Percentiles rank a stretch among this genome's conserved stretches.
These are phyloP conservation scores for Alternaria gansuensis DNA, from an alignment of 2,329 filamentous ascomycete genomes.

Conservation along the genomic window DNA sequence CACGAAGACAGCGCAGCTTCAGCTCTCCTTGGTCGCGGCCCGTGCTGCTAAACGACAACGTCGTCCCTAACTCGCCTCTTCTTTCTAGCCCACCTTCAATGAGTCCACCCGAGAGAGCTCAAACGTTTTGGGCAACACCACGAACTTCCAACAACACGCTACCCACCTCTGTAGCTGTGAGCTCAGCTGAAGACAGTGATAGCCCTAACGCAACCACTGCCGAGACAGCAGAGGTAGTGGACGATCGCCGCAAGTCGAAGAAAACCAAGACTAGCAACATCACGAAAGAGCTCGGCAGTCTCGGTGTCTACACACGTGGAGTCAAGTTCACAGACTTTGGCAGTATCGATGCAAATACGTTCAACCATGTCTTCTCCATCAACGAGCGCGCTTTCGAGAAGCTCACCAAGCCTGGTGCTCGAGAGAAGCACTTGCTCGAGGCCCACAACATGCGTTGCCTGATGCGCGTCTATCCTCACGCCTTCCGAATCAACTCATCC, in stretches of 20 bases:
- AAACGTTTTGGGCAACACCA: constrained; percentile 59
- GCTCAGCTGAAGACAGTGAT: constrained; percentile 82
- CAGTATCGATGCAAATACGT: constrained; percentile 78
- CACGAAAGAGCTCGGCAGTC: constrained; percentile 78
- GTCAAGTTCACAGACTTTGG: constrained; percentile 88
- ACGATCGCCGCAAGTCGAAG: constrained; percentile 68
- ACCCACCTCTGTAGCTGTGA: constrained; percentile 62
- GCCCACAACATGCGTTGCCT: constrained; percentile 86
- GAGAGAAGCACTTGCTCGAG: constrained; percentile 79
- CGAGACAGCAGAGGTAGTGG: constrained; percentile 59
- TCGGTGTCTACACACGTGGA: constrained; percentile 80
- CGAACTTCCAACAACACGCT: constrained; percentile 65
- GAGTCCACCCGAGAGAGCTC: constrained; percentile 60
- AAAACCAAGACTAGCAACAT: constrained; percentile 81
- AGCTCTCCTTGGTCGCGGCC: constrained; percentile 79
- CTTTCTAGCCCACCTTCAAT: constrained; percentile 64
- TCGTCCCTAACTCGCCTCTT: constrained; percentile 59
- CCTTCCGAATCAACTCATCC: constrained; percentile 80
- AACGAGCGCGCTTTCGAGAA: constrained; percentile 88
- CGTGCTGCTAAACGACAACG: constrained; percentile 65
- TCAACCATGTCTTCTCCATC: constrained; percentile 96
- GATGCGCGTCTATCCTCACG: constrained; percentile 93
- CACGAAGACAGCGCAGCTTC: constrained; percentile 68
- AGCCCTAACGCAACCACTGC: constrained; percentile 64
- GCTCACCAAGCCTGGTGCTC: constrained; percentile 76